A percentile compares a stretch with the other conserved stretches of the same genome.
Conservation (phyloP, 805 yeast genomes). For the Zygoascus tannicola region DNA sequence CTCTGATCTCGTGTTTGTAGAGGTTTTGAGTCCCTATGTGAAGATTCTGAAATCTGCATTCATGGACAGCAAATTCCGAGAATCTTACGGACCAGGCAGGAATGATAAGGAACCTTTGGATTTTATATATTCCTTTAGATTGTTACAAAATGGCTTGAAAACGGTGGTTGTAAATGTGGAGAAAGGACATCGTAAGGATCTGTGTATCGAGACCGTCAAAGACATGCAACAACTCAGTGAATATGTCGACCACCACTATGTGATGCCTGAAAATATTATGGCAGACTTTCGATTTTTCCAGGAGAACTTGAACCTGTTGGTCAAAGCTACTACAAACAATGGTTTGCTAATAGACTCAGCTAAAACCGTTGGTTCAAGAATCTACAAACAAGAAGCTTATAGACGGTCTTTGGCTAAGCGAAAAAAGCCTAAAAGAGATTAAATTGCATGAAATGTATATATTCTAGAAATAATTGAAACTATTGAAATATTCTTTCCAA, state of each 20-base stretch:
- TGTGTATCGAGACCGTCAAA: slow-evolving; percentile 1
- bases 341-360: too few relatives aligned
- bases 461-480: too few relatives aligned
- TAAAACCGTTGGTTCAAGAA: too few relatives aligned
- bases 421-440: too few relatives aligned
- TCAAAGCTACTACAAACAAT: too few relatives aligned
- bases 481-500: too few relatives aligned
- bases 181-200: not conserved
- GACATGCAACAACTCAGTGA: not conserved
- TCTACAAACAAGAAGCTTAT: too few relatives aligned
- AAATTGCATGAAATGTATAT: too few relatives aligned
- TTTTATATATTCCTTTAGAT: not conserved
- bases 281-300: not conserved
- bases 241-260: not conserved
- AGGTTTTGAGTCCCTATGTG: not conserved
- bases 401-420: too few relatives aligned
- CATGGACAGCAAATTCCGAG: not conserved
- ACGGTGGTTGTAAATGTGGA: not conserved
- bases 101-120: not conserved
- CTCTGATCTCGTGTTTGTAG: not conserved
- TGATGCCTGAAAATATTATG: not conserved
- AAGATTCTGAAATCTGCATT: not conserved
- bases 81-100: not conserved
- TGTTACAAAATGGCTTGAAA: not conserved
- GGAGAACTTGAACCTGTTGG: not conserved